Evolutionary conservation across 345 rosid species (phyloP), one percentile per base, ranked within the genome.

Genomic region (Populus simonii): DNA sequence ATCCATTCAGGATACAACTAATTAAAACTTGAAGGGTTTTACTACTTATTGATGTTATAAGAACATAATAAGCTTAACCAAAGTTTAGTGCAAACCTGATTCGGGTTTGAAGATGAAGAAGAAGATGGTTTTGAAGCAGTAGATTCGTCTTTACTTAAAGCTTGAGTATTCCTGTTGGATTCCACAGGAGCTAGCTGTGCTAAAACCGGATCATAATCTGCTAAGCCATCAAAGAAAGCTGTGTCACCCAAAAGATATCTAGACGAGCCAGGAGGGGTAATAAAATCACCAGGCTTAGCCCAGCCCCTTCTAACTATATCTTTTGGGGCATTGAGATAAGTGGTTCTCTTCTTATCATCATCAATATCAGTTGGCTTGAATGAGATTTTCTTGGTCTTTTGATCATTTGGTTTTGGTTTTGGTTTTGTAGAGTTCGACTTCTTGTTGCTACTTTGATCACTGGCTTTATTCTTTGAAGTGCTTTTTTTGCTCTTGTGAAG

Each of bases 201-300:
- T 36, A 85, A 77, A 81, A 73, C 87, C 4, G 86, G 88, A 35
- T 88, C 90, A 68, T 76, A 73, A 81, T 82, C 94, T 25, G 83
- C 7, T 2, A 85, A 75, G 38, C 89, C 91, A 75, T 87, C 80
- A 11, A 78, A 68, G 76, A 77, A 66, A 20, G 43, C 78, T 13
- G 84, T 41, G 53, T 90, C 92, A 49, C 92, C 83, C 78, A 92
- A 79, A 35, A 91, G 93, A 84, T 86, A 89, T 83, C 97, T 90
- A 1, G 97, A 76, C 8, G 97, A 94, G 49, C 89, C 93, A 61
- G 87, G 83, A n/a, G 98, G 97, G 11, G 93, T 88, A 66, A 79
- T 31, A 29, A 87, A 84, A 70, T 83, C 89, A 75, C 84, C 74
- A 41, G 78, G 80, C 78, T 81, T 81, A 17, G 77, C 81, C 78